phyloP scores from a whole-genome alignment of 2,329 filamentous ascomycete genomes.

The Aspergillus sp. region DNA sequence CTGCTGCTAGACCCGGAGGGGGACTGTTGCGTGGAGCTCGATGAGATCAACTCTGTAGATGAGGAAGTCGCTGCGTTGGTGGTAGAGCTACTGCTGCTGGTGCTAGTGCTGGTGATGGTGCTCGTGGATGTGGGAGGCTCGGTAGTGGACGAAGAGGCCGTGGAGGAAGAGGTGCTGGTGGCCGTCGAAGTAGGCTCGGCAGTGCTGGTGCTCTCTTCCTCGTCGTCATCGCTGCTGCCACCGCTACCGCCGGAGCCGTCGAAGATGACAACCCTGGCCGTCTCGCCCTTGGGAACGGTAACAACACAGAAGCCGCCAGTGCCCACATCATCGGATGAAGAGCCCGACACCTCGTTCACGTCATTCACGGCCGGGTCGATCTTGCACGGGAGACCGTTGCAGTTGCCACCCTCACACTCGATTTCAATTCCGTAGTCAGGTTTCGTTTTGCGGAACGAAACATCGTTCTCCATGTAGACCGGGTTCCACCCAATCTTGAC shows the following conservation, averaged over 20 bases:
- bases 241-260: slow-evolving; percentile 30
- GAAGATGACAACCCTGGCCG: slow-evolving; percentile 67
- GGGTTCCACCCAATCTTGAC: slow-evolving; percentile 79
- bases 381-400: slow-evolving; percentile 72
- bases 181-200: slow-evolving; percentile 15
- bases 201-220: slow-evolving; percentile 6
- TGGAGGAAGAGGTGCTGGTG: slow-evolving; percentile 8
- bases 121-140: slow-evolving; percentile 11
- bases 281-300: slow-evolving; percentile 66
- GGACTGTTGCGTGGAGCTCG: slow-evolving; percentile 1
- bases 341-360: slow-evolving; percentile 61
- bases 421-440: slow-evolving; percentile 70
- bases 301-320: slow-evolving; percentile 73
- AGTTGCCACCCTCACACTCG: slow-evolving; percentile 64
- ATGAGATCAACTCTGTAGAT: slow-evolving; percentile 2
- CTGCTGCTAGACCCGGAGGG: slow-evolving; percentile 10
- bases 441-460: slow-evolving; percentile 55
- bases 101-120: slow-evolving; percentile 9
- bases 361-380: slow-evolving; percentile 62
- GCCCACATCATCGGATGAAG: slow-evolving; percentile 62
- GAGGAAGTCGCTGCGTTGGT: slow-evolving; percentile 11
- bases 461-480: slow-evolving; percentile 60
- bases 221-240: slow-evolving; percentile 13
- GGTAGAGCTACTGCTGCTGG: slow-evolving; percentile 11
- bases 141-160: slow-evolving; percentile 13